Conservation (phyloP, 192 early-diverging fungal species). For the Gaertneriomyces semiglobifer region DNA sequence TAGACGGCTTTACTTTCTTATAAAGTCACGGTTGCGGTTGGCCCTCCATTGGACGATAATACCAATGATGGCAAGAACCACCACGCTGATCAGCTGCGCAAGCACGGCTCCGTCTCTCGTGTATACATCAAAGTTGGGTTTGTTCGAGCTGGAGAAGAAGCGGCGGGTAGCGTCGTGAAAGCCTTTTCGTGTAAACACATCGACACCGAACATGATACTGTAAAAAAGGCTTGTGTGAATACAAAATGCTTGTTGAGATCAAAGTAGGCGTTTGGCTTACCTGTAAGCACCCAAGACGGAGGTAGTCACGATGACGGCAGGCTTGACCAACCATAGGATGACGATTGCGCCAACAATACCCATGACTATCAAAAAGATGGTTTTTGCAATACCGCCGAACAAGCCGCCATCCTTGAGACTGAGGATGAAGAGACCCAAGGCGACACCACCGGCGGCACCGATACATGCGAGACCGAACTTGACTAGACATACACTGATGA, state of each 20-base stretch:
- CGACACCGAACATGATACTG: constrained; percentile 29
- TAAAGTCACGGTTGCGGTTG: constrained; percentile 13
- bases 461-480: constrained; percentile 25
- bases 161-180: constrained; percentile 11
- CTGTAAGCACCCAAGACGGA: constrained; percentile 23
- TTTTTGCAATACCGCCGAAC: constrained; percentile 7
- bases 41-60: constrained; percentile 25
- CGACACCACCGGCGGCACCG: constrained; percentile 33
- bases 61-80: constrained; percentile 21
- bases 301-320: constrained; percentile 27
- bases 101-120: background rate
- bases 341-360: constrained; percentile 18
- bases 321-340: constrained; percentile 30
- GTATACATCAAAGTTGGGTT: background rate
- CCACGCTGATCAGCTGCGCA: constrained; percentile 11
- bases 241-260: background rate
- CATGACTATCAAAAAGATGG: constrained; percentile 22
- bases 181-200: constrained; percentile 30
- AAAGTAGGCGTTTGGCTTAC: background rate
- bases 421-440: constrained; percentile 29
- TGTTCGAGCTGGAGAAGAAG: constrained; percentile 1
- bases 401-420: constrained; percentile 18
- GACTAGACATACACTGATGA: constrained; percentile 18
- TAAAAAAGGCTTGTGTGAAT: background rate
- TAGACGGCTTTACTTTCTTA: background rate